These are phyloP conservation scores for Calocera viscosa DNA, from an alignment of 768 basidiomycete genomes.

Conservation along the genomic window DNA sequence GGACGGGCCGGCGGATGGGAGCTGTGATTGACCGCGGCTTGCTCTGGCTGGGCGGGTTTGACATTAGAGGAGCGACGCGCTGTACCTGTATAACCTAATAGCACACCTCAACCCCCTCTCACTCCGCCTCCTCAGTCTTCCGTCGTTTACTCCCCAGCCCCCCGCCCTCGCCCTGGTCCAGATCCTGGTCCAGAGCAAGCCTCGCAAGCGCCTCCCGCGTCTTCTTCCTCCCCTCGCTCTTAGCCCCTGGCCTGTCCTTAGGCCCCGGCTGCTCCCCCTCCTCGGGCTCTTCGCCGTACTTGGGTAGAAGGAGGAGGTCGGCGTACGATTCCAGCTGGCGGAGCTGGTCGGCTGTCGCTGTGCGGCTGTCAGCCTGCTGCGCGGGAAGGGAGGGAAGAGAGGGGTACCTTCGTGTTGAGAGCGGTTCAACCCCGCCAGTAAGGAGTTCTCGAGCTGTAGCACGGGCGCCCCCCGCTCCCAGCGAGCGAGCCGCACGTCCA, in stretches of 20 bases:
- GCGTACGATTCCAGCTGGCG: slow-evolving; percentile 49
- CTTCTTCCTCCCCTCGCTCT: slow-evolving; percentile 6
- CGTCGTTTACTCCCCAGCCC: not conserved
- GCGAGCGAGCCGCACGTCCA: slow-evolving; percentile 22
- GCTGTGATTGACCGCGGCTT: slow-evolving; percentile 50
- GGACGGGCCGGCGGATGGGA: slow-evolving; percentile 77
- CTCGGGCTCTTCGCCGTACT: slow-evolving; percentile 38
- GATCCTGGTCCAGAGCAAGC: no score
- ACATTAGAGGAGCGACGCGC: not conserved
- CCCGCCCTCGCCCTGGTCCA: not conserved
- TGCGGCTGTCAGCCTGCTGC: not conserved
- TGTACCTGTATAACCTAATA: not conserved
- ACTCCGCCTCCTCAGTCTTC: not conserved
- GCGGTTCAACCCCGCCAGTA: slow-evolving; percentile 36
- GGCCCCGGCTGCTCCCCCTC: slow-evolving; percentile 21
- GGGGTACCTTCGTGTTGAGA: slow-evolving; percentile 37
- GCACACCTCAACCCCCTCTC: not conserved
- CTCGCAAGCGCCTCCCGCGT: not conserved
- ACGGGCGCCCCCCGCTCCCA: slow-evolving; percentile 7
- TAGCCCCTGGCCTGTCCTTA: not conserved
- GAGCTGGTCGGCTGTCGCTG: slow-evolving; percentile 41
- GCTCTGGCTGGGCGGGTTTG: not conserved
- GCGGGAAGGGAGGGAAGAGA: not conserved
- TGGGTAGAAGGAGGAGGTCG: slow-evolving; percentile 46
- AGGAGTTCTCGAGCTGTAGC: slow-evolving; percentile 25